Base-by-base conservation (phyloP, 139 green algal genomes). In the Edaphochlamys debaryana region DNA sequence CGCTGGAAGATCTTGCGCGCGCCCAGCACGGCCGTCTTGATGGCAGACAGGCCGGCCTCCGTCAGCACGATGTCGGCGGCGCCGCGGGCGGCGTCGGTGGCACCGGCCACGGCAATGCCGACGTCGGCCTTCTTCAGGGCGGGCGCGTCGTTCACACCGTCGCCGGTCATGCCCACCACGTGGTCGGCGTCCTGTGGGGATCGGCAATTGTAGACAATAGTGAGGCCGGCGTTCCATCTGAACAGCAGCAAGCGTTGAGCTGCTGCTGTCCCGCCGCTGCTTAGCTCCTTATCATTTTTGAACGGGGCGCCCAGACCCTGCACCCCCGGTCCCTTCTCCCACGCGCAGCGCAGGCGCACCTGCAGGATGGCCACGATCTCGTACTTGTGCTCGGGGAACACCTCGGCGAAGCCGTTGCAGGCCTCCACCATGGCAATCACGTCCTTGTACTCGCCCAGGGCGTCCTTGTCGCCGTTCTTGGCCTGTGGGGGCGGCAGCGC, bases 111-210 rank as follows among this genome's bases (percentile, higher is more conserved):
- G n/a, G 95, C 95, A 76, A 99, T 96, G 73, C 96, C 96, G 15
- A 99, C 96, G 81, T 99, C 94, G 27, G 95, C 96, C 87, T 96
- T 96, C 92, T 99, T 99, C 30, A 99, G 91, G 0, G 96, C 96
- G 38, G 96, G 96, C 5, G 96, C 96, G 70, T 99, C 96, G 85
- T 99, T 99, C 32, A 99, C 96, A 73, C 94, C 94, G 76, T 97
- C 93, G 32, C 81, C 81, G n/a, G 81, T 87, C 95, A 98, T 98
- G 71, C 92, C 95, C 38, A 94, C 79, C 52, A 96, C 92, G 88
- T 96, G 92, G 72, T 93, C 78, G 22, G 77, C 87, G 34, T 93
- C 84, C 87, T 67, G 60, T 9, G 2, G n/a, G 23, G 58, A 25
- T 13, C 6, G 29, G 27, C 2, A 30, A 63, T n/a, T n/a, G n/a